These are phyloP conservation scores for Gracilaria domingensis DNA, from an alignment of 23 red algal species.

Conservation along the genomic window DNA sequence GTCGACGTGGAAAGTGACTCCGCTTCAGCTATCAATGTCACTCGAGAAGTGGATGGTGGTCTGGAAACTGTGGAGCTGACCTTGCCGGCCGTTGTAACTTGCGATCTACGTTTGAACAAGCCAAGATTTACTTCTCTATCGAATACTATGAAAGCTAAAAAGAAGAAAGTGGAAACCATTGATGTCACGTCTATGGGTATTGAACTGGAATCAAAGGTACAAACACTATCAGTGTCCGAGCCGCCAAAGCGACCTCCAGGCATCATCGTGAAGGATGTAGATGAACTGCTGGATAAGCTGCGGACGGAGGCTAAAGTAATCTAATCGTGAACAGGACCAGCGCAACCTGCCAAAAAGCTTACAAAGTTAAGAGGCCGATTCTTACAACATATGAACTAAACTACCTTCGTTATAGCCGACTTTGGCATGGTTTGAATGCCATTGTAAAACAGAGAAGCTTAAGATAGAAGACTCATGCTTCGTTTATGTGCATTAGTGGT, in stretches of 20 bases:
- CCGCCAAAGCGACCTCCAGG: conserved; percentile 73
- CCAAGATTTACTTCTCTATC: conserved; percentile 90
- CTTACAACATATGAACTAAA: too few species aligned
- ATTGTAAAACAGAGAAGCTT: background rate
- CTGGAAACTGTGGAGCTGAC: conserved; percentile 82
- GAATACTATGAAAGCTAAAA: conserved; percentile 98
- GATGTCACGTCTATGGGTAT: conserved; percentile 52
- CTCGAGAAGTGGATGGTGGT: conserved; percentile 94
- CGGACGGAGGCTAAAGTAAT: conserved; percentile 58
- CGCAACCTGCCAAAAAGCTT: background rate
- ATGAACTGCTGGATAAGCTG: conserved; percentile 78
- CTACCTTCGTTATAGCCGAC: background rate
- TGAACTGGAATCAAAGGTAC: conserved; percentile 51
- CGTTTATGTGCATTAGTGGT: background rate
- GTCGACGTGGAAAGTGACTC: conserved; percentile 48
- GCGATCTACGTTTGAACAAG: conserved; percentile 94
- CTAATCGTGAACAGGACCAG: background rate
- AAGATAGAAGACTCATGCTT: background rate
- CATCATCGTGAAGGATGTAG: conserved; percentile 57
- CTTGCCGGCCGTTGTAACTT: conserved; percentile 85
- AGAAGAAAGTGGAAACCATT: conserved; percentile 86
- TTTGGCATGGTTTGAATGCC: background rate
- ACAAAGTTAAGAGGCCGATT: too few species aligned
- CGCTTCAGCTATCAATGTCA: conserved; percentile 66
- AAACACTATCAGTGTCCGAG: conserved; percentile 67